Evolutionary conservation across 768 basidiomycete genomes (phyloP), one percentile per base, ranked within the genome.

Genomic region (Zangia roseola): DNA sequence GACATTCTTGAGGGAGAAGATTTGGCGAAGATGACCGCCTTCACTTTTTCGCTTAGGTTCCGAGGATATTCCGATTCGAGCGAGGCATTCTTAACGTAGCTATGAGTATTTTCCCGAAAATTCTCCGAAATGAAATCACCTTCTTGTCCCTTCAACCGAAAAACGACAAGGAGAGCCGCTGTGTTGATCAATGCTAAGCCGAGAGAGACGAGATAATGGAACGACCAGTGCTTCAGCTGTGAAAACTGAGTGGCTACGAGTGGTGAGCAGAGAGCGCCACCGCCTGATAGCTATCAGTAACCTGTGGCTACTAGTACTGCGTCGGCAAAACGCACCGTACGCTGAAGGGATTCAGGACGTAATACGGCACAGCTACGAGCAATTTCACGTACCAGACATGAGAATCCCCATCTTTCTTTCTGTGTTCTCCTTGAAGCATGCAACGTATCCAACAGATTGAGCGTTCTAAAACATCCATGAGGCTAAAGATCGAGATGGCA

Each of bases 391-490:
- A 40, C 64, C 45, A 34, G 77, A 72, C 83, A 55, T 86, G 83
- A 87, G 58, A 16, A 89, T 40, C 6, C 86, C 81, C 83, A 91
- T 87, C 61, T 88, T 88, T 0, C 69, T 61, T 49, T 81, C 76
- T 0, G 81, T 62, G 38, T 81, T 76, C n/a, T 75, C 67, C 52
- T 75, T 75, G 7, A 87, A 65, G 37, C 71, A 74, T 4, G 83
- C 85, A 12, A 90, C 79, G 51, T 78, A 88, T 8, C 81, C 84
- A 57, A 86, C 86, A 1, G 85, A 77, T 67, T 86, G 86, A 0
- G 87, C 85, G 51, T 88, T 82, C 82, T 87, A 55, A 30, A 52
- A 10, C 41, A 20, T 41, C 20, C 26, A 26, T 19, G 25, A 33
- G 16, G n/a, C 14, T 14, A 14, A 23, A 10, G 10, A 21, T 6